These are phyloP conservation scores for Macadamia tetraphylla DNA, from an alignment of 164 flowering plant species.

Conservation along the genomic window DNA sequence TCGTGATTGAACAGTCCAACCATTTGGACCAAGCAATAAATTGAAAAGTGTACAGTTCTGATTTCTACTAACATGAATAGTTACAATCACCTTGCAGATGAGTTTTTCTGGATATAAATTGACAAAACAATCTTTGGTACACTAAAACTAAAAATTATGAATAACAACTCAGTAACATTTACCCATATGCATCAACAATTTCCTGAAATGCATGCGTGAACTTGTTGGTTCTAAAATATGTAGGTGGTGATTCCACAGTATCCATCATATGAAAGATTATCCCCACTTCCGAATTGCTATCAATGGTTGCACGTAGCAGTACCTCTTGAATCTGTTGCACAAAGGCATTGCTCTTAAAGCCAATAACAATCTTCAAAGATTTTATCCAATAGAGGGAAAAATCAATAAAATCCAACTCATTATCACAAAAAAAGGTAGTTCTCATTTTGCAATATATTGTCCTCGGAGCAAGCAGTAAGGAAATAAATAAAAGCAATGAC, in stretches of 20 bases:
- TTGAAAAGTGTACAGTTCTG: too few relatives aligned
- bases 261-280: slow-evolving; percentile 87
- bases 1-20: too few relatives aligned
- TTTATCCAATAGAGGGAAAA: background rate
- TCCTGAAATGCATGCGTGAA: slow-evolving; percentile 88
- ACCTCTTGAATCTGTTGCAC: slow-evolving; percentile 81
- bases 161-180: slow-evolving; percentile 16
- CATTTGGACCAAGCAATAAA: too few relatives aligned
- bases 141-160: background rate
- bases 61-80: too few relatives aligned
- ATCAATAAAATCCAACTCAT: too few relatives aligned
- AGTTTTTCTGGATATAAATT: background rate
- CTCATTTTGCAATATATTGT: background rate
- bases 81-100: background rate
- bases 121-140: background rate
- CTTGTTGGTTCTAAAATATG: slow-evolving; percentile 76
- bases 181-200: slow-evolving; percentile 99
- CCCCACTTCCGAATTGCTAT: slow-evolving; percentile 94
- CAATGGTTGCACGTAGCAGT: slow-evolving; percentile 88
- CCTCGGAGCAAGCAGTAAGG: background rate
- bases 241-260: slow-evolving; percentile 88
- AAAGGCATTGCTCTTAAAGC: background rate
- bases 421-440: background rate
- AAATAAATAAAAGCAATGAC: background rate
- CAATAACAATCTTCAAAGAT: slow-evolving; percentile 2